phyloP scores from a whole-genome alignment of 345 rosid species.

The Gossypium sturtianum region DNA sequence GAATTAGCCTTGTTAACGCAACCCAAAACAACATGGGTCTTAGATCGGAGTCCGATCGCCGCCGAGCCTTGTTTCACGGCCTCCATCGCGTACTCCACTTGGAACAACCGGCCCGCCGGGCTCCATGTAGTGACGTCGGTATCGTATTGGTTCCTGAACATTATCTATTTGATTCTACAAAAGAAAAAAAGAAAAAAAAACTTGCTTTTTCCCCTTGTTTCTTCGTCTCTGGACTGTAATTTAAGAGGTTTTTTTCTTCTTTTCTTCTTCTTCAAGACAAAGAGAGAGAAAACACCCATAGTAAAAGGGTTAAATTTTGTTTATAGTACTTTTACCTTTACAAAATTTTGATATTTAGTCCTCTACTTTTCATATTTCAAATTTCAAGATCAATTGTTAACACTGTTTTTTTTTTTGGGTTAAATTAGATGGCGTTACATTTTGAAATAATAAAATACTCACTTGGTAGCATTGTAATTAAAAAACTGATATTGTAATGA shows the following conservation, averaged over 20 bases:
- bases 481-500: no score
- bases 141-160: constrained; percentile 99
- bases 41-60: constrained; percentile 99
- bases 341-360: no score
- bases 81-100: constrained; percentile 99
- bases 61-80: constrained; percentile 99
- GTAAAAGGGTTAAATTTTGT: no score
- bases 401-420: no score
- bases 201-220: background rate
- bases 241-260: constrained; percentile 13
- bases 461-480: no score
- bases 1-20: constrained; percentile 92
- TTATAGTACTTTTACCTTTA: no score
- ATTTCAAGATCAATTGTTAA: no score
- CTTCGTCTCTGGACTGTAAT: background rate
- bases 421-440: no score
- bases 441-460: no score
- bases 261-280: constrained; percentile 31
- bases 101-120: constrained; percentile 91
- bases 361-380: no score
- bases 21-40: constrained; percentile 80
- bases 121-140: constrained; percentile 99
- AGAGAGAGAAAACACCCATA: no score
- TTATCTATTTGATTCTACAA: background rate
- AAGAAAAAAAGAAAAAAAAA: background rate